phyloP scores from a whole-genome alignment of 495 filamentous ascomycete species.

The Annulohypoxylon bovei region DNA sequence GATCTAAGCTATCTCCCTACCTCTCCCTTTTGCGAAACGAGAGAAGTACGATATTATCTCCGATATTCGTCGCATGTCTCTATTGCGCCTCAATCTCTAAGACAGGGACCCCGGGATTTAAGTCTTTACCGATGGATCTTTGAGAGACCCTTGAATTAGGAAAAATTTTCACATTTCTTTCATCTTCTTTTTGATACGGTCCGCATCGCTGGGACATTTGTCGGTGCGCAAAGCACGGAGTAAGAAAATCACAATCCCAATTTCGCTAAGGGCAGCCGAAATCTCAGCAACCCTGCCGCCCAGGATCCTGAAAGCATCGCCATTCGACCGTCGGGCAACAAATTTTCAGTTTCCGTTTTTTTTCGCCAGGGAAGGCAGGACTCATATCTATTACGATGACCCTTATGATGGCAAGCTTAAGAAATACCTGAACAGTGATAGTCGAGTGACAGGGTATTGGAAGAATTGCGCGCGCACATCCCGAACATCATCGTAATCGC shows the following conservation, averaged over 20 bases:
- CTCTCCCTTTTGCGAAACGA: conserved; percentile 3
- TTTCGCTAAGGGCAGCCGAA: conserved; percentile 47
- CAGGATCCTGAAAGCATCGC: conserved; percentile 40
- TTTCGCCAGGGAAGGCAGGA: conserved; percentile 26
- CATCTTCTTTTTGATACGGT: conserved; percentile 34
- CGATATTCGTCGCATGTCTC: conserved; percentile 21
- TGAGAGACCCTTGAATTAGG: conserved; percentile 31
- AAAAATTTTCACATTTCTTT: conserved; percentile 33
- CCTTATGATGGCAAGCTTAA: conserved; percentile 29
- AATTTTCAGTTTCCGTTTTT: conserved; percentile 31
- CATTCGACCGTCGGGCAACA: conserved; percentile 32
- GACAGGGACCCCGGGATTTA: conserved; percentile 22
- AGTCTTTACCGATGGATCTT: conserved; percentile 28
- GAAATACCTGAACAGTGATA: conserved; percentile 36
- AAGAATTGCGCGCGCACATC: conserved; percentile 15
- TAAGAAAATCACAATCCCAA: conserved; percentile 37
- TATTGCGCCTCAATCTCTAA: conserved; percentile 36
- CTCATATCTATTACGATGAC: conserved; percentile 33
- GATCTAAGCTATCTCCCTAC: conserved; percentile 2
- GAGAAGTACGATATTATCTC: conserved; percentile 18
- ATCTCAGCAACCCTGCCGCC: conserved; percentile 36
- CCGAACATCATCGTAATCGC: conserved; percentile 38
- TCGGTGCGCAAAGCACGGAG: conserved; percentile 36
- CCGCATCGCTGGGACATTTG: conserved; percentile 35
- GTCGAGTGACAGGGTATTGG: conserved; percentile 33